Conservation (phyloP, 2,329 filamentous ascomycete genomes). For the Dothiorella sarmentorum region DNA sequence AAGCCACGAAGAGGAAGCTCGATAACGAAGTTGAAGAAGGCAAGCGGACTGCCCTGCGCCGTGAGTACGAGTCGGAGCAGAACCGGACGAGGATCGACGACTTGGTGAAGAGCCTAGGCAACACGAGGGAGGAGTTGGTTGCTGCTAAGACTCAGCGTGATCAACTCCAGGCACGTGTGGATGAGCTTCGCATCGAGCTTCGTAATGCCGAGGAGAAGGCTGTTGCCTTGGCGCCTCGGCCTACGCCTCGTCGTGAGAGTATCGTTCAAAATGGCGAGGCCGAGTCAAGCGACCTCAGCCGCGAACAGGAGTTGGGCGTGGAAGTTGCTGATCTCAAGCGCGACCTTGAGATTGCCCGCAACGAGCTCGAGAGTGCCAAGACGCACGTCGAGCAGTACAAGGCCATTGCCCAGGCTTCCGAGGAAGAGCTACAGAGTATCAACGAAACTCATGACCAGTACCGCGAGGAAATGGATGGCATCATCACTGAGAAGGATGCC, state of each 20-base stretch:
- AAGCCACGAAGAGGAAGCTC: slow-evolving; percentile 75
- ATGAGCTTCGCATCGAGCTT: slow-evolving; percentile 84
- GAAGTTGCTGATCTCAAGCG: slow-evolving; percentile 85
- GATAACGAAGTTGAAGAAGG: slow-evolving; percentile 77
- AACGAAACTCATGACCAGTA: slow-evolving; percentile 81
- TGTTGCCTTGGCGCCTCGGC: slow-evolving; percentile 75
- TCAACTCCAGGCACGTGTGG: slow-evolving; percentile 81
- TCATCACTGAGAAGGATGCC: slow-evolving; percentile 72
- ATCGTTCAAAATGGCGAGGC: slow-evolving; percentile 36
- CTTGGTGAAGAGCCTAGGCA: slow-evolving; percentile 72
- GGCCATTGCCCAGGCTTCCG: slow-evolving; percentile 77
- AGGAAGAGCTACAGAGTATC: slow-evolving; percentile 80
- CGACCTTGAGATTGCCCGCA: slow-evolving; percentile 75
- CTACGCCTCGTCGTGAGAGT: slow-evolving; percentile 58
- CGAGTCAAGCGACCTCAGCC: slow-evolving; percentile 56
- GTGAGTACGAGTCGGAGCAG: slow-evolving; percentile 87
- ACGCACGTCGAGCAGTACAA: slow-evolving; percentile 84
- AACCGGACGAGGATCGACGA: slow-evolving; percentile 91
- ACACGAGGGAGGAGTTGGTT: slow-evolving; percentile 81
- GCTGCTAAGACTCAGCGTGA: slow-evolving; percentile 83
- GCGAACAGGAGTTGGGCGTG: slow-evolving; percentile 75
- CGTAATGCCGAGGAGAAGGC: slow-evolving; percentile 85
- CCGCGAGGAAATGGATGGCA: slow-evolving; percentile 75
- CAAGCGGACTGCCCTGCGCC: slow-evolving; percentile 76
- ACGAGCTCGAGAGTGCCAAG: slow-evolving; percentile 77